These are phyloP conservation scores for Rhodotorula sp. DNA, from an alignment of 1,284 basidiomycete species.

Conservation along the genomic window DNA sequence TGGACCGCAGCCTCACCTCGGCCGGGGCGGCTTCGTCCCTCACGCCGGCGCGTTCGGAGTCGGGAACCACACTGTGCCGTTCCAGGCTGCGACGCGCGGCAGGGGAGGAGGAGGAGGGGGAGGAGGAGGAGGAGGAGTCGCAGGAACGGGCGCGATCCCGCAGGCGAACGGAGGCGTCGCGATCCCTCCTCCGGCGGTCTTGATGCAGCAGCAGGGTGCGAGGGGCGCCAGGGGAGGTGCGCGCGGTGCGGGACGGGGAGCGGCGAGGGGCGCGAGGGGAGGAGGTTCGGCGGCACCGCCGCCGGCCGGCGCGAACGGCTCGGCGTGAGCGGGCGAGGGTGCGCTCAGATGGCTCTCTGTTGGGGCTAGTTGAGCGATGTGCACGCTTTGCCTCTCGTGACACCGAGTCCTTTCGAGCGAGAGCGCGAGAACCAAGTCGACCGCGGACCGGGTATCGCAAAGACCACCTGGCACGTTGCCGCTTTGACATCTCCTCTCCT, in stretches of 20 bases:
- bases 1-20: neutral
- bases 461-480: too few species aligned
- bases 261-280: neutral
- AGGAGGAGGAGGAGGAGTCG: neutral
- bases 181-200: conserved; percentile 19
- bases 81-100: conserved; percentile 6
- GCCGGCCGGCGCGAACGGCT: neutral
- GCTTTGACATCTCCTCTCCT: too few species aligned
- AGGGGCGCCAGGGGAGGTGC: neutral
- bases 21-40: neutral
- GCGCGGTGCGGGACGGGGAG: neutral
- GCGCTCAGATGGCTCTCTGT: too few species aligned
- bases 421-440: too few species aligned
- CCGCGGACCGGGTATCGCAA: too few species aligned
- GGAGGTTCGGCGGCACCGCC: neutral
- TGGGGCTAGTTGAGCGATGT: too few species aligned
- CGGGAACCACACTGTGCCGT: neutral
- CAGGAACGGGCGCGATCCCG: neutral
- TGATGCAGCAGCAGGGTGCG: neutral
- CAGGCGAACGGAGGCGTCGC: conserved; percentile 14
- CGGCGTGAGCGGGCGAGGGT: neutral
- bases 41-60: conserved; percentile 9
- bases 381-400: too few species aligned
- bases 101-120: too few species aligned
- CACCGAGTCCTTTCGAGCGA: too few species aligned